Base-by-base conservation (phyloP, 805 yeast genomes). In the Wickerhamiella siamensis region DNA sequence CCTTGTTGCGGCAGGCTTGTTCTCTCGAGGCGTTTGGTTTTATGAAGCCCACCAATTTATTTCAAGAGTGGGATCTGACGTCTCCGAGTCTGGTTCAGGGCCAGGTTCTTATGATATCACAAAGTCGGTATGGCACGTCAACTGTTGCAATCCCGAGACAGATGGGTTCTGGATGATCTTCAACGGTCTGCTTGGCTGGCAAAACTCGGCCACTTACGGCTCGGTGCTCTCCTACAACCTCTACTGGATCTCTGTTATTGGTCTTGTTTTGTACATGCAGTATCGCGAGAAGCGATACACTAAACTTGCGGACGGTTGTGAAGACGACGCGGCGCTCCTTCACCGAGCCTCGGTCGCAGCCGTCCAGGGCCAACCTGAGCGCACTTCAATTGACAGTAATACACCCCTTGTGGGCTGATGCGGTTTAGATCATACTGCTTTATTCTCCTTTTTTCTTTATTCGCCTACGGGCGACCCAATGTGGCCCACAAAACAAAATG, bases 151-250 rank as follows among this genome's bases (percentile, higher is more conserved):
- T 58, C 93, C 94, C 19, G 79, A 82, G 50, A 80, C 72, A n/a
- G 95, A 86, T 54, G 94, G 94, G 3, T 75, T 78, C 26, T 86
- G 94, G 94, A 83, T 84, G 94, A 65, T 86, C 29, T 69, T 82
- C 52, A 83, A 87, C 29, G 95, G 94, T 1, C 66, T 86, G 4
- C 69, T 86, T 39, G 96, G 96, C 2, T 86, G 96, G 96, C 84
- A 91, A 12, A 86, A 86, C 58, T 75, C 87, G 48, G 95, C 95
- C 2, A 86, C 96, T 0, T 83, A 79, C 55, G 94, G 93, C 3
- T 81, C 94, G 17, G 86, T 86, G 1, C 58, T 70, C 4, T 72
- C 86, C 39, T 86, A 86, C 62, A 70, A 72, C 47, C 42, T 67
- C 1, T 86, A 79, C 59, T 86, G 95, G 96, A 24, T 64, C 1